phyloP scores from a whole-genome alignment of 176 grass and related monocot species.

The Eleusine coracana region DNA sequence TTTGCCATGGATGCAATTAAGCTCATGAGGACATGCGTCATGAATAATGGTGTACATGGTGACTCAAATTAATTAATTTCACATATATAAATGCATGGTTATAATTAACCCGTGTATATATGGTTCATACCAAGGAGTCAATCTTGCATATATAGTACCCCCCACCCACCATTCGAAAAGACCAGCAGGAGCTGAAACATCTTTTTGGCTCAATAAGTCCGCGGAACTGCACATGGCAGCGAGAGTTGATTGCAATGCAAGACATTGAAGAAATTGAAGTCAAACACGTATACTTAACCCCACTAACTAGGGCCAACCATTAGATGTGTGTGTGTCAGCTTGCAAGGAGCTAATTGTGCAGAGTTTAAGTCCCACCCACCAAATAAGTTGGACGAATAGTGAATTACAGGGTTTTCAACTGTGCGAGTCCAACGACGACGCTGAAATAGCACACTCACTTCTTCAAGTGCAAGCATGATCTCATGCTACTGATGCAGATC shows the following conservation, averaged over 20 bases:
- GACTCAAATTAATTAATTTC: too few species aligned
- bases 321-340: not conserved
- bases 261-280: not conserved
- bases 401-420: not conserved
- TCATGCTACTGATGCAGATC: not conserved
- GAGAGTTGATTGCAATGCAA: conserved; percentile 10
- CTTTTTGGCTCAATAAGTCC: conserved; percentile 8
- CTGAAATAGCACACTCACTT: not conserved
- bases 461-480: not conserved
- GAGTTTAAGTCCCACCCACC: not conserved
- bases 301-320: not conserved
- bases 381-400: not conserved
- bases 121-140: not conserved
- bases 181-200: not conserved
- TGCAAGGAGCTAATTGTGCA: not conserved
- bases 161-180: not conserved
- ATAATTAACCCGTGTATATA: too few species aligned
- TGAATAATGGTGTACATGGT: too few species aligned
- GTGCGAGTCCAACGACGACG: not conserved
- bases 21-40: too few species aligned
- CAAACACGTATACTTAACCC: conserved; percentile 9
- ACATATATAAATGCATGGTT: too few species aligned
- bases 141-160: not conserved
- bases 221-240: not conserved
- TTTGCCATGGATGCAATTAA: too few species aligned